Conservation (phyloP, 148 eudicot genomes). For the Oxyria digyna region DNA sequence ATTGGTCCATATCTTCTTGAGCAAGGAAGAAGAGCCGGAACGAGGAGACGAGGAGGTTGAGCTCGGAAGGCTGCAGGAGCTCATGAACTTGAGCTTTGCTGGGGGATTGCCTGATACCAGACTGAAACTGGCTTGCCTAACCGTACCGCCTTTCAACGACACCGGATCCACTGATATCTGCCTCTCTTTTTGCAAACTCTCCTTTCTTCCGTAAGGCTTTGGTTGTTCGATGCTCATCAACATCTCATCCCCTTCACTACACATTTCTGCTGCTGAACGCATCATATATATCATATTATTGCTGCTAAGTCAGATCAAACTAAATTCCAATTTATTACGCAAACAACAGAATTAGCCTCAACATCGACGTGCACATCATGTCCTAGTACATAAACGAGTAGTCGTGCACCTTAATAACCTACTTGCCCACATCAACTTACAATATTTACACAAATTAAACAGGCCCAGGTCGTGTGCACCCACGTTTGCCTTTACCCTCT, state of each 20-base stretch:
- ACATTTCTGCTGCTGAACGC: background rate
- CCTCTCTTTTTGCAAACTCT: conserved; percentile 29
- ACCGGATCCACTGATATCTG: conserved; percentile 72
- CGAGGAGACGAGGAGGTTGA: conserved; percentile 49
- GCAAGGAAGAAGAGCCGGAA: conserved; percentile 8
- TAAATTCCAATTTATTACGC: background rate
- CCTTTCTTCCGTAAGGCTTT: conserved; percentile 12
- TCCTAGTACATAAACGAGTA: background rate
- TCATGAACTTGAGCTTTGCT: conserved; percentile 35
- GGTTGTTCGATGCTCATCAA: conserved; percentile 22
- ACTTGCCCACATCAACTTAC: background rate
- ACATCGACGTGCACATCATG: background rate
- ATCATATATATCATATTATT: no score
- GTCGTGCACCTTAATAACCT: background rate
- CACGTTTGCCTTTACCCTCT: background rate
- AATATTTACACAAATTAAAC: background rate
- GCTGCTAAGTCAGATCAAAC: background rate
- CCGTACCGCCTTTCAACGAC: conserved; percentile 35
- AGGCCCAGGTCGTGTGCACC: background rate
- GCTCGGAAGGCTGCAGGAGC: conserved; percentile 48
- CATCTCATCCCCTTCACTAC: conserved; percentile 19
- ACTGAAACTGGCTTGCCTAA: conserved; percentile 22
- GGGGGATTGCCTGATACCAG: conserved; percentile 14
- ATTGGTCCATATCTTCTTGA: conserved; percentile 27
- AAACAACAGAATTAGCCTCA: background rate